Evolutionary conservation across 192 early-diverging fungal genomes (phyloP), one percentile per base, ranked within the genome.

Genomic region (Entrophospora sp.): DNA sequence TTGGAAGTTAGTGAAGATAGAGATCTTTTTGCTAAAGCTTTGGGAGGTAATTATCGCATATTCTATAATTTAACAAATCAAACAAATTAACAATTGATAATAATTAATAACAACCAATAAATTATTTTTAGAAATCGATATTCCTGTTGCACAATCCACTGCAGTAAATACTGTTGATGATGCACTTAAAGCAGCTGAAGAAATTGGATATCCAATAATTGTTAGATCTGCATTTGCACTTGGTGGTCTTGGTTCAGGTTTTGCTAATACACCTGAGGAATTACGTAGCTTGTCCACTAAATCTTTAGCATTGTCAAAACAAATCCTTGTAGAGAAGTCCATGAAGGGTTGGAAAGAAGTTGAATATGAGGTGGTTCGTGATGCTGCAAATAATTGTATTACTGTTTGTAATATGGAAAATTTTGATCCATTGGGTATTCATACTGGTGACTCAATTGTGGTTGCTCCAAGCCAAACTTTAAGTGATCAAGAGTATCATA

Each of bases 281-380:
- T 73, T 98, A 38, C 60, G 71, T 12, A 87, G 82, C 63, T 81
- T 98, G 60, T 89, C 87, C 71, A 78, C 81, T 42, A 90, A 89
- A 73, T 91, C 96, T 3, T 94, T 98, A 76, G 87, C 94, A 8
- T 85, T 88, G 1, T 89, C 87, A n/a, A 90, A 92, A 32, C 96
- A 98, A 71, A 89, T 98, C 18, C 78, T 98, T 25, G 87, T 98
- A 20, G 96, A 98, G 79, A 83, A 87, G 68, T 87, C 84, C 52
- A 98, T 98, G 96, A 98, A 98, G 82, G 96, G 96, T 24, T 98
- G 96, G 96, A 98, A 98, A 79, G 96, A 98, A 80, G 86, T 98
- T 43, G 96, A 98, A 76, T 95, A 98, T 73, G 96, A 98, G 75
- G 96, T 98, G 38, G 96, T 98, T 6, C 87, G 96, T 46, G 96